phyloP scores from a whole-genome alignment of 352 stramenopile genomes.

The Phytophthora meadii region DNA sequence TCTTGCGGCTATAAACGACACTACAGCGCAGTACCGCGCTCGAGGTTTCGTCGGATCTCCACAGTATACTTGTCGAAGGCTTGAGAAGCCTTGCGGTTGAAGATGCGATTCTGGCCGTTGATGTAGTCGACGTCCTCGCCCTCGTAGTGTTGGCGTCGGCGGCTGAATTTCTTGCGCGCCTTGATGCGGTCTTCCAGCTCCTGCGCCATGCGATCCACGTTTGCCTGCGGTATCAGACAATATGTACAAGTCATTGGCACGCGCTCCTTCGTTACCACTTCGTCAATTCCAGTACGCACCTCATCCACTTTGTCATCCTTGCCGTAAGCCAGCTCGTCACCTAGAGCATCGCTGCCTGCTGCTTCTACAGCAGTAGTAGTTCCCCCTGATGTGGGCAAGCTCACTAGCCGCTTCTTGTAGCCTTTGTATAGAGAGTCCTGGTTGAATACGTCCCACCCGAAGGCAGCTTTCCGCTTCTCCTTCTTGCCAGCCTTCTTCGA shows the following conservation, averaged over 20 bases:
- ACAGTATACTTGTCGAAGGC: slow-evolving; percentile 98
- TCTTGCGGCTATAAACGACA: background rate
- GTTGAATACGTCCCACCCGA: slow-evolving; percentile 89
- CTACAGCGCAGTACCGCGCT: slow-evolving; percentile 97
- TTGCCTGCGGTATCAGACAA: slow-evolving; percentile 42
- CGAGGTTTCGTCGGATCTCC: slow-evolving; percentile 98
- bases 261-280: background rate
- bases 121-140: slow-evolving; percentile 97
- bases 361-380: slow-evolving; percentile 7
- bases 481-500: slow-evolving; percentile 77
- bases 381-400: slow-evolving; percentile 49
- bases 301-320: slow-evolving; percentile 59
- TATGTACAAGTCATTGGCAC: slow-evolving; percentile 6
- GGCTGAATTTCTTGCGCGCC: slow-evolving; percentile 79
- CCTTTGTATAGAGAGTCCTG: slow-evolving; percentile 85
- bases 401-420: slow-evolving; percentile 85
- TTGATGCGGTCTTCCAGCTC: slow-evolving; percentile 79
- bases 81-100: slow-evolving; percentile 98
- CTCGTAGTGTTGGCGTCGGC: slow-evolving; percentile 78
- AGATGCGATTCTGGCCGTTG: slow-evolving; percentile 97
- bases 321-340: slow-evolving; percentile 73
- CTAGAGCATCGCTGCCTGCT: slow-evolving; percentile 34
- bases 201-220: slow-evolving; percentile 74
- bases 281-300: slow-evolving; percentile 34
- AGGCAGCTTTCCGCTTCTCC: slow-evolving; percentile 80